Evolutionary conservation across 2,329 filamentous ascomycete genomes (phyloP).

Genomic region (Cladosporium sp.): DNA sequence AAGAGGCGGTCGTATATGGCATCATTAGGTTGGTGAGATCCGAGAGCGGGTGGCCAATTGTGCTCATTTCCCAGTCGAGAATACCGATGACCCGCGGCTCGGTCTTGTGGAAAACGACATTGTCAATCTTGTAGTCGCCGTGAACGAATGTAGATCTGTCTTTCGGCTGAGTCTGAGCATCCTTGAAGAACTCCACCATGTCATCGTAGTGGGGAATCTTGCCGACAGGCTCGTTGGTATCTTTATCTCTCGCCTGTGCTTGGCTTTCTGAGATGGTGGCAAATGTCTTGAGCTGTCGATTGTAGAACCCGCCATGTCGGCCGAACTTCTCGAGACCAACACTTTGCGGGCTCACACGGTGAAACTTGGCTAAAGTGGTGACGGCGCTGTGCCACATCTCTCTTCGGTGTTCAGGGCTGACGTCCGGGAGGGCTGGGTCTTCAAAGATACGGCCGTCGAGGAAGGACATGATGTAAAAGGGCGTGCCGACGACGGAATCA

Average conservation of each 20-base stretch:
- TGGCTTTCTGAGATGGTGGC: slow-evolving; percentile 73
- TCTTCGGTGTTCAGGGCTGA: slow-evolving; percentile 63
- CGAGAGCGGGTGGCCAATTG: slow-evolving; percentile 90
- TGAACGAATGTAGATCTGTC: slow-evolving; percentile 81
- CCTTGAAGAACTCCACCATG: slow-evolving; percentile 72
- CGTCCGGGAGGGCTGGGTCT: slow-evolving; percentile 74
- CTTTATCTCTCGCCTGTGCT: slow-evolving; percentile 68
- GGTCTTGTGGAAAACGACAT: slow-evolving; percentile 72
- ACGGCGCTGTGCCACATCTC: slow-evolving; percentile 86
- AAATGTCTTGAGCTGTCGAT: slow-evolving; percentile 81
- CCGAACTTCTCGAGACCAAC: slow-evolving; percentile 73
- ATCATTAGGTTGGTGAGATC: slow-evolving; percentile 76
- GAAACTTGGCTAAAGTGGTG: slow-evolving; percentile 77
- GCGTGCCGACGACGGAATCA: slow-evolving; percentile 71
- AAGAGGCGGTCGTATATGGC: slow-evolving; percentile 41
- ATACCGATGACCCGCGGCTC: slow-evolving; percentile 87
- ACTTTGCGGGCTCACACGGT: slow-evolving; percentile 63
- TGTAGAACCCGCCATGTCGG: slow-evolving; percentile 72
- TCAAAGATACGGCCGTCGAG: slow-evolving; percentile 91
- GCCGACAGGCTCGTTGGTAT: slow-evolving; percentile 72
- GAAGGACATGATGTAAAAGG: slow-evolving; percentile 98
- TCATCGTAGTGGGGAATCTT: slow-evolving; percentile 79
- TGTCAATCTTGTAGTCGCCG: slow-evolving; percentile 85
- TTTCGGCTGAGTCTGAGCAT: slow-evolving; percentile 64
- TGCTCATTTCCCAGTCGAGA: slow-evolving; percentile 98